These are phyloP conservation scores for Colletotrichum sp. DNA, from an alignment of 2,329 filamentous ascomycete species.

Conservation along the genomic window DNA sequence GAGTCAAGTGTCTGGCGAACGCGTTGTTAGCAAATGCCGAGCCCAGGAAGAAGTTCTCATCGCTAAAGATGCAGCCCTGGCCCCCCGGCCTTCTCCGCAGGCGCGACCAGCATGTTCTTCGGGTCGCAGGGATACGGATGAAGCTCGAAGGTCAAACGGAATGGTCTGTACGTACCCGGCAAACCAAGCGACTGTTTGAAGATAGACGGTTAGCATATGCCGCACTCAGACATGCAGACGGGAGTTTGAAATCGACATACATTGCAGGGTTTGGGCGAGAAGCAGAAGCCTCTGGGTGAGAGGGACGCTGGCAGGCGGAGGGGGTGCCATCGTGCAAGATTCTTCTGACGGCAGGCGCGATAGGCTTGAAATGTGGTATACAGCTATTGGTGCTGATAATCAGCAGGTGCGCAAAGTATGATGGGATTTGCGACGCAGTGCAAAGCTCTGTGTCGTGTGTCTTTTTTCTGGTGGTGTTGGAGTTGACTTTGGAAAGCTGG, in stretches of 20 bases:
- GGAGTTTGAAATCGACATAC: conserved; percentile 55
- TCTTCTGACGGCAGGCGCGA: background rate
- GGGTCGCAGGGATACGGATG: conserved; percentile 10
- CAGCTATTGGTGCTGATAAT: background rate
- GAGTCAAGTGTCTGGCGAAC: conserved; percentile 74
- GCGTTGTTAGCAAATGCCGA: background rate
- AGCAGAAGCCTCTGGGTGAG: conserved; percentile 76
- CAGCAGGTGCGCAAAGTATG: background rate
- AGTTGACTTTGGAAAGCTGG: conserved; percentile 14
- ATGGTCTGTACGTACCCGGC: conserved; percentile 67
- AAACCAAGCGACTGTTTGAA: conserved; percentile 74
- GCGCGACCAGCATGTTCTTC: background rate
- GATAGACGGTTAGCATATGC: conserved; percentile 38
- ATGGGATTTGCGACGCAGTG: background rate
- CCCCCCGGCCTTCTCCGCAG: background rate
- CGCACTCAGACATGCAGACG: conserved; percentile 21
- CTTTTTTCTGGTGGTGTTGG: conserved; percentile 1
- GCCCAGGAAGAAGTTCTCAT: background rate
- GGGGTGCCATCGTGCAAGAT: conserved; percentile 55
- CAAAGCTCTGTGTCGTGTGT: conserved; percentile 4
- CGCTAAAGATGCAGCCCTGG: background rate
- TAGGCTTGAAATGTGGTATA: background rate
- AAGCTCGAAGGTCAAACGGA: conserved; percentile 11
- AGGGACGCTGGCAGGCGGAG: conserved; percentile 72
- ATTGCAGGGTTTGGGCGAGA: conserved; percentile 91